Evolutionary conservation across 495 filamentous ascomycete species (phyloP).

Genomic region (Saxophila tyrrhenica): DNA sequence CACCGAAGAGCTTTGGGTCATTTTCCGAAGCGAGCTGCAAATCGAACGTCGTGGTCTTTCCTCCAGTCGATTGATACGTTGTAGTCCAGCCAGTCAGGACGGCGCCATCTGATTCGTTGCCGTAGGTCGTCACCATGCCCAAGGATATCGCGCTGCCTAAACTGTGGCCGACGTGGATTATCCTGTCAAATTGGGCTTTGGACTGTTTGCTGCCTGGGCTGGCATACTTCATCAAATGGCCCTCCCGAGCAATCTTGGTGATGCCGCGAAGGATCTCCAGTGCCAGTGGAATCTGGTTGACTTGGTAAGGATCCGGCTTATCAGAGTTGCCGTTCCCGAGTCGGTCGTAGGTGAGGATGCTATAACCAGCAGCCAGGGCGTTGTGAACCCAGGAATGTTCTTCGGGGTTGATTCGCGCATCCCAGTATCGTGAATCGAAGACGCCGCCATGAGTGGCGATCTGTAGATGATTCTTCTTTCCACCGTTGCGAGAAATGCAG

Average conservation of each 20-base stretch:
- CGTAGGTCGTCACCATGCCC: background rate
- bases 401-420: background rate
- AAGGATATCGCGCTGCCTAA: background rate
- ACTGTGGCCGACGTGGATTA: conserved; percentile 3
- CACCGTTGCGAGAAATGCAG: background rate
- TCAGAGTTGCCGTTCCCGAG: conserved; percentile 1
- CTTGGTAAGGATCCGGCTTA: conserved; percentile 2
- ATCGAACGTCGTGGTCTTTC: conserved; percentile 8
- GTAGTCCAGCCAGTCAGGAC: conserved; percentile 26
- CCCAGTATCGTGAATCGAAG: background rate
- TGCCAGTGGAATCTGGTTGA: background rate
- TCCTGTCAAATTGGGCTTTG: background rate
- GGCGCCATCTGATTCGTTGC: conserved; percentile 14
- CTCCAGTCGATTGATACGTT: background rate
- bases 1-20: conserved; percentile 7
- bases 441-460: background rate
- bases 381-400: background rate
- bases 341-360: conserved; percentile 1
- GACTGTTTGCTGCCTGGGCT: background rate
- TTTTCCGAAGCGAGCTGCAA: conserved; percentile 23
- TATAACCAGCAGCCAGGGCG: background rate
- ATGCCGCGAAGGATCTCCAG: conserved; percentile 2
- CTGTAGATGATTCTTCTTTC: background rate
- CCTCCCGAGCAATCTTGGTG: background rate
- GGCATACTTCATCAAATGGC: background rate